Evolutionary conservation across 192 early-diverging fungal species (phyloP).

Genomic region (Entomortierella lignicola): DNA sequence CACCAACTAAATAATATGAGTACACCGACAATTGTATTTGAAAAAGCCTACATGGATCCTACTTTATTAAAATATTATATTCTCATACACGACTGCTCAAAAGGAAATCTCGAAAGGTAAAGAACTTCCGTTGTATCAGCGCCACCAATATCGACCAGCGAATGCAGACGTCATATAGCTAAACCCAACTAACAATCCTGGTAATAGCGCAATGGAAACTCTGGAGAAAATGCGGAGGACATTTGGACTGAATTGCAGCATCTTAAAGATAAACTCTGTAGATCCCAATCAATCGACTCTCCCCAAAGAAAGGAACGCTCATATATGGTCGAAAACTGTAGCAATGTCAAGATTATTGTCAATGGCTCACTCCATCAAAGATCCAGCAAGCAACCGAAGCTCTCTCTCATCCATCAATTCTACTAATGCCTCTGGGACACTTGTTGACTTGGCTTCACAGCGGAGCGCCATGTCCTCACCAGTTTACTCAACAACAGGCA

Average conservation of each 20-base stretch:
- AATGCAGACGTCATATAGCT: neutral
- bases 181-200: neutral
- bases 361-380: conserved; percentile 31
- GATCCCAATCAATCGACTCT: conserved; percentile 17
- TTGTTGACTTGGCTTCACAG: conserved; percentile 30
- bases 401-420: conserved; percentile 35
- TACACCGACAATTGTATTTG: conserved; percentile 65
- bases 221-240: conserved; percentile 74
- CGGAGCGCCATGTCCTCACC: conserved; percentile 50
- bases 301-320: conserved; percentile 35
- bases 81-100: conserved; percentile 84
- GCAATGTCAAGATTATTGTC: conserved; percentile 44
- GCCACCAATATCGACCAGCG: neutral
- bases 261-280: conserved; percentile 72
- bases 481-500: conserved; percentile 46
- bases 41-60: conserved; percentile 82
- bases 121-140: neutral
- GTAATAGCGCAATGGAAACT: conserved; percentile 64
- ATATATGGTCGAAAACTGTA: conserved; percentile 61
- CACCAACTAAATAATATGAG: conserved; percentile 65
- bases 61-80: conserved; percentile 85
- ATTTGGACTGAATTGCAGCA: conserved; percentile 70
- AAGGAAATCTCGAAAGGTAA: conserved; percentile 65
- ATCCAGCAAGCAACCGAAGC: conserved; percentile 7
- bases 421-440: conserved; percentile 18